These are phyloP conservation scores for Agaricus sinodeliciosus DNA, from an alignment of 768 basidiomycete genomes.

Conservation along the genomic window DNA sequence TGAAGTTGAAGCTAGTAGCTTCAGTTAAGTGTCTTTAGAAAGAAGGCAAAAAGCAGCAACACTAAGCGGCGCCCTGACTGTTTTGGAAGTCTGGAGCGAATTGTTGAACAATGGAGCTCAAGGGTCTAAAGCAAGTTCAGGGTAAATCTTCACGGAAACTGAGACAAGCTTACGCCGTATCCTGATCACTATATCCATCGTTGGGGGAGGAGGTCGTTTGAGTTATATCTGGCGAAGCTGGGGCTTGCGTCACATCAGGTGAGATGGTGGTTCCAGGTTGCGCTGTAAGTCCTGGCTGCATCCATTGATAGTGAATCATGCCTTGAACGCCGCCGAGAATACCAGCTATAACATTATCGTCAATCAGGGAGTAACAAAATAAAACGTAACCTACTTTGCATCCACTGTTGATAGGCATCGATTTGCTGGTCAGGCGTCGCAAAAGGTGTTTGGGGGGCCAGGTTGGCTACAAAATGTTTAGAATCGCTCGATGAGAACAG, in stretches of 20 bases:
- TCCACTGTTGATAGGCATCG: slow-evolving; percentile 49
- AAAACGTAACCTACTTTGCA: slow-evolving; percentile 30
- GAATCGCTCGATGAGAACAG: not conserved
- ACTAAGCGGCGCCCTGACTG: not conserved
- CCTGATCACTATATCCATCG: slow-evolving; percentile 52
- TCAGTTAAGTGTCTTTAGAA: no score
- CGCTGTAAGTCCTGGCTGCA: slow-evolving; percentile 43
- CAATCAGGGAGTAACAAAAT: not conserved
- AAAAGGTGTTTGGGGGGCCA: slow-evolving; percentile 25
- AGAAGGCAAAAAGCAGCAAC: not conserved
- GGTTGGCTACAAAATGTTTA: not conserved
- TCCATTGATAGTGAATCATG: slow-evolving; percentile 54
- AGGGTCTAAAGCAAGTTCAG: not conserved
- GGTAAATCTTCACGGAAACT: not conserved
- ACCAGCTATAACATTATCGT: slow-evolving; percentile 25
- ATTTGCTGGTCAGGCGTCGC: slow-evolving; percentile 48
- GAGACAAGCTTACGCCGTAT: slow-evolving; percentile 28
- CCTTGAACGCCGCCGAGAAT: slow-evolving; percentile 33
- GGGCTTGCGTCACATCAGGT: slow-evolving; percentile 24
- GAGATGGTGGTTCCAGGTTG: slow-evolving; percentile 39
- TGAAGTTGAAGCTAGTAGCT: not conserved
- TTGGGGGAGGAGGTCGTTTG: slow-evolving; percentile 52
- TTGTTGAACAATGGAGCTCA: not conserved
- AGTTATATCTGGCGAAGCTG: slow-evolving; percentile 21
- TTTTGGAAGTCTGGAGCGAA: slow-evolving; percentile 1